Conservation (phyloP, 805 yeast genomes). For the Hermanozyma aechmeae region DNA sequence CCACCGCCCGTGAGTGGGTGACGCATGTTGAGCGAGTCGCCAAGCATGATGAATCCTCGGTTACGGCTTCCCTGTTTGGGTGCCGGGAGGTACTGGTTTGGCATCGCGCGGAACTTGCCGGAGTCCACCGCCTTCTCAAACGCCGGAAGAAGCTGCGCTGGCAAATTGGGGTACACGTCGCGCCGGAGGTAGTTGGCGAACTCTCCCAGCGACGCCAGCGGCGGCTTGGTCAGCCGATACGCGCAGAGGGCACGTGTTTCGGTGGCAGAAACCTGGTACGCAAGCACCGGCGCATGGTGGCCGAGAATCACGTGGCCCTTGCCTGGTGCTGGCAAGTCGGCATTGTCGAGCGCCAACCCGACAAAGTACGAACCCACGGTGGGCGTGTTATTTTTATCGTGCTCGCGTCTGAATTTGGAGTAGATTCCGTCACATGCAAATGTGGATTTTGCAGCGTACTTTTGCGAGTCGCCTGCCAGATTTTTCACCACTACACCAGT, state of each 20-base stretch:
- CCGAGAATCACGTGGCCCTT: conserved; percentile 91
- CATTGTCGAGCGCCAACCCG: conserved; percentile 68
- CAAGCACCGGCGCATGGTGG: conserved; percentile 75
- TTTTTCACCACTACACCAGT: conserved; percentile 63
- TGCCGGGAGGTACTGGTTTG: conserved; percentile 86
- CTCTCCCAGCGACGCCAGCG: conserved; percentile 51
- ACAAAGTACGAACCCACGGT: conserved; percentile 74
- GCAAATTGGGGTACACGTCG: conserved; percentile 61
- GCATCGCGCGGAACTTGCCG: conserved; percentile 73
- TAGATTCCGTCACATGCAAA: conserved; percentile 89
- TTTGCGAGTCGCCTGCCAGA: conserved; percentile 17
- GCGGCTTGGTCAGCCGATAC: conserved; percentile 63
- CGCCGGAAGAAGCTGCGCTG: conserved; percentile 54
- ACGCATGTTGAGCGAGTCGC: conserved; percentile 95
- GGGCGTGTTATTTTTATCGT: conserved; percentile 55
- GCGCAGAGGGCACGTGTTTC: conserved; percentile 91
- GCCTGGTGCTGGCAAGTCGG: conserved; percentile 61
- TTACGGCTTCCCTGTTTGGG: conserved; percentile 30
- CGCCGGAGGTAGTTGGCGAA: conserved; percentile 49
- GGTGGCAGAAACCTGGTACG: conserved; percentile 75
- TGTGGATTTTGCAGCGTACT: conserved; percentile 54
- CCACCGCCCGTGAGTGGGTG: conserved; percentile 99
- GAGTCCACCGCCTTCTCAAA: conserved; percentile 51
- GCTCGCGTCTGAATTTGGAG: conserved; percentile 79
- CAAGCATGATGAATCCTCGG: conserved; percentile 74